Base-by-base conservation (phyloP, 2,329 filamentous ascomycete genomes). In the Ophiostoma himal-ulmi region DNA sequence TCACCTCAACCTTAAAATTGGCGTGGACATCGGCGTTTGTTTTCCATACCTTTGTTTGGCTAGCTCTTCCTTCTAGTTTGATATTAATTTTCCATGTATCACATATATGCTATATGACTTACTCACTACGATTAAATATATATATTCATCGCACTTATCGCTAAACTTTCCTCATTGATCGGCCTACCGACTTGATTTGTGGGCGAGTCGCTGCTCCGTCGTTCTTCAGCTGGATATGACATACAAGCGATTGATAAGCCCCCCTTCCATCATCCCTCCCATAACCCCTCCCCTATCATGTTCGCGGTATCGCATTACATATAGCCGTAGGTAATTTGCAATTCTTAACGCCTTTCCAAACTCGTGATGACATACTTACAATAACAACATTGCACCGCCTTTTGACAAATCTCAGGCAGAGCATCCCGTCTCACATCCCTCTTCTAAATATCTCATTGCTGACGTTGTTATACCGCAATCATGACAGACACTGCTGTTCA, bases 161-260 rank as follows among this genome's bases (percentile, higher is more conserved):
- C 57, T 62, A 62, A 62, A 34, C 26, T 62, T 13, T 26, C 52
- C 52, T 57, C 10, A 30, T 62, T 62, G 57, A 62, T 34, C 57
- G 57, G 57, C 26, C 52, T 57, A 57, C 26, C 54, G 54, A 30
- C 54, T 26, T 57, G 22, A 62, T 17, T 6, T 62, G 57, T 62
- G 57, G 57, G 57, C 57, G 7, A 8, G 57, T 26, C 26, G 26
- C 13, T 17, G 57, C 52, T 57, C 52, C 52, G 30, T 26, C 52
- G 52, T 26, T 57, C 52, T 26, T 57, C 52, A 22, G 52, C 52
- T 17, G 17, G 52, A 5, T 30, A 57, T 26, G 22, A 26, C 44
- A 20, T 20, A 20, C 44, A 20, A 17, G 52, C 52, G 22, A 57
- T 26, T 62, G 57, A 62, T 62, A 62, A 62, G 54, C 6, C 22